These are phyloP conservation scores for Aspergillus vadensis DNA, from an alignment of 2,329 filamentous ascomycete species.

Conservation along the genomic window DNA sequence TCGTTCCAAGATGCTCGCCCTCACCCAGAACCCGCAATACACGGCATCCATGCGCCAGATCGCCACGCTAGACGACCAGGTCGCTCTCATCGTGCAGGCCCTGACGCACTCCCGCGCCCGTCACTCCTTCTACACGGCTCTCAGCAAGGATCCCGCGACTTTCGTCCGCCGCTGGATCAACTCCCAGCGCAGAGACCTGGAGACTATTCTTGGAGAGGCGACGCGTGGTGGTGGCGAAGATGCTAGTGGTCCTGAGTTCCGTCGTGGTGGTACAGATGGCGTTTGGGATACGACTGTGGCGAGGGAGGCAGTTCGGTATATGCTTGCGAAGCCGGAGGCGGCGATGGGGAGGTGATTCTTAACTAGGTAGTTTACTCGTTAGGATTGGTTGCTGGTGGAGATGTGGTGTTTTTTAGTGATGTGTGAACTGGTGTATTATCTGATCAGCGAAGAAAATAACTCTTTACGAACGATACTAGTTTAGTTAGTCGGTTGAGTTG, in stretches of 20 bases:
- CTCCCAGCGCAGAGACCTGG: conserved; percentile 86
- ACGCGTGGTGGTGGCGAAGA: conserved; percentile 60
- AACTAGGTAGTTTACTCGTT: background rate
- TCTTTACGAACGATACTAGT: background rate
- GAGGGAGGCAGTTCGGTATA: conserved; percentile 63
- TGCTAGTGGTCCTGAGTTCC: conserved; percentile 50
- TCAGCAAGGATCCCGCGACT: conserved; percentile 77
- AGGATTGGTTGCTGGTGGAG: background rate
- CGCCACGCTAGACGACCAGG: conserved; percentile 75
- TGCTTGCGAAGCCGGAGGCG: conserved; percentile 55
- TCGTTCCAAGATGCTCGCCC: conserved; percentile 63
- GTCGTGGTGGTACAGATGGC: conserved; percentile 56
- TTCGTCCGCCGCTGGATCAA: conserved; percentile 88
- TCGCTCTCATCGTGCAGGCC: conserved; percentile 80
- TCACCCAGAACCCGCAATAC: conserved; percentile 71
- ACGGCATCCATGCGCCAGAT: conserved; percentile 75
- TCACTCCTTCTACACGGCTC: conserved; percentile 78
- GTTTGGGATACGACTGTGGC: conserved; percentile 66
- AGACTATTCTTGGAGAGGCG: conserved; percentile 82
- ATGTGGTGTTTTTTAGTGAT: no score
- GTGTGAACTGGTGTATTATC: background rate
- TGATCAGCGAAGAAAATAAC: background rate
- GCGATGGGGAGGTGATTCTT: conserved; percentile 25
- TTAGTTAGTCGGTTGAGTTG: background rate
- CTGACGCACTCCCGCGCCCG: conserved; percentile 84